Base-by-base conservation (phyloP, 2,329 filamentous ascomycete genomes). In the Verticillium dahliae region DNA sequence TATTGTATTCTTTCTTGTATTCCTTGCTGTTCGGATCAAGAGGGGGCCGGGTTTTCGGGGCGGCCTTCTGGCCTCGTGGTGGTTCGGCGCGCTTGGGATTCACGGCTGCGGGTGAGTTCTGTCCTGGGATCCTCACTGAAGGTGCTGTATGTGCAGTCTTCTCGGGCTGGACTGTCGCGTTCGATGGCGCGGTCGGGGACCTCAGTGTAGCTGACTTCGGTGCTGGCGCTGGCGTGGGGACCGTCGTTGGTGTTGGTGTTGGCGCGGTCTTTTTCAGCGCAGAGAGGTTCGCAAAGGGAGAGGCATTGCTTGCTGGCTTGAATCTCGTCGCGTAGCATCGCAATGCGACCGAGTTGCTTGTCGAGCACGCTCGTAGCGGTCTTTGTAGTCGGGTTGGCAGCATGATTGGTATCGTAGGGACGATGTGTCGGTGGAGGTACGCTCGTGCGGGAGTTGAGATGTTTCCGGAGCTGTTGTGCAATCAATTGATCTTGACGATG, bases 1-100 rank as follows among this genome's bases (percentile, higher is more conserved):
- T 66, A 60, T 79, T 76, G 68, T 81, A 83, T 50, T 77, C 74
- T 63, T 68, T 68, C 66, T 76, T 71, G 65, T 78, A 81, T 54
- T 77, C 75, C 41, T 73, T 69, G 61, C 75, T 76, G 27, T 70
- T 70, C 0, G 67, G 66, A 57, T 75, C 71, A 56, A 73, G 62
- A 34, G 63, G 67, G 37, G 66, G 69, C 31, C 58, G 63, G 34
- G 33, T 37, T 45, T 56, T 60, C 56, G 18, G 58, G 18, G 15
- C 33, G 10, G 52, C n/a, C 22, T 13, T 52, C n/a, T 15, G 18
- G 14, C 13, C 13, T 33, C 22, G 34, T 34, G 37, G 62, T 45
- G 38, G 15, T 27, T 52, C 45, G 45, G 45, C 45, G 10, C 45
- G 45, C 18, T 52, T 52, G 18, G 45, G 45, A 5, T n/a, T 18